Evolutionary conservation across 768 basidiomycete genomes (phyloP).

Genomic region (Agrocybe chaxingu): DNA sequence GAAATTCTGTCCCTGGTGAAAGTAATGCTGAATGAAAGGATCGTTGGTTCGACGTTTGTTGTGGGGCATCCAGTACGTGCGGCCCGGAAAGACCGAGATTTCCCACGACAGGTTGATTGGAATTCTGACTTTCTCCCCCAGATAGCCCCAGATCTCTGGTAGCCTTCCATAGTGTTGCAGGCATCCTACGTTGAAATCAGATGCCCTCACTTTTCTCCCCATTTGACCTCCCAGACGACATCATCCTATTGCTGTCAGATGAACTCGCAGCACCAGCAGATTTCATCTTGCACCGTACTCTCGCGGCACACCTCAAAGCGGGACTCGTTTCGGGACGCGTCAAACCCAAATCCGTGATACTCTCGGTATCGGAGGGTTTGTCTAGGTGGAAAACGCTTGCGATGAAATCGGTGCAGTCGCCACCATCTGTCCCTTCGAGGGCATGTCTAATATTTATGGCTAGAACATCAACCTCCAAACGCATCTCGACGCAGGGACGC

Average conservation of each 20-base stretch:
- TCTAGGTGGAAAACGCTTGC: slow-evolving; percentile 62
- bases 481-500: slow-evolving; percentile 31
- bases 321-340: slow-evolving; percentile 13
- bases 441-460: neutral
- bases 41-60: too few species aligned
- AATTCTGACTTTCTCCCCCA: too few species aligned
- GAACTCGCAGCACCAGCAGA: slow-evolving; percentile 69
- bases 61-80: too few species aligned
- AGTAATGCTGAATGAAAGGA: too few species aligned
- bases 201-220: slow-evolving; percentile 36
- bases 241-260: slow-evolving; percentile 65
- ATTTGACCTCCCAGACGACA: slow-evolving; percentile 46
- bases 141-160: too few species aligned
- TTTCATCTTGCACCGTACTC: slow-evolving; percentile 59
- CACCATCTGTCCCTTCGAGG: neutral
- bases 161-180: too few species aligned
- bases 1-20: too few species aligned
- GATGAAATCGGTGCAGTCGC: slow-evolving; percentile 53
- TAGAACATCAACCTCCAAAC: slow-evolving; percentile 40
- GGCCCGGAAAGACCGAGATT: too few species aligned
- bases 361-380: slow-evolving; percentile 57
- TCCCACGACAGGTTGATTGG: too few species aligned
- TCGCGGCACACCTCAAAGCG: slow-evolving; percentile 51
- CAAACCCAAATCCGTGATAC: slow-evolving; percentile 37
- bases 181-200: too few species aligned